Evolutionary conservation across 1,284 basidiomycete species (phyloP), one percentile per base, ranked within the genome.

Genomic region (Hemileia vastatrix): DNA sequence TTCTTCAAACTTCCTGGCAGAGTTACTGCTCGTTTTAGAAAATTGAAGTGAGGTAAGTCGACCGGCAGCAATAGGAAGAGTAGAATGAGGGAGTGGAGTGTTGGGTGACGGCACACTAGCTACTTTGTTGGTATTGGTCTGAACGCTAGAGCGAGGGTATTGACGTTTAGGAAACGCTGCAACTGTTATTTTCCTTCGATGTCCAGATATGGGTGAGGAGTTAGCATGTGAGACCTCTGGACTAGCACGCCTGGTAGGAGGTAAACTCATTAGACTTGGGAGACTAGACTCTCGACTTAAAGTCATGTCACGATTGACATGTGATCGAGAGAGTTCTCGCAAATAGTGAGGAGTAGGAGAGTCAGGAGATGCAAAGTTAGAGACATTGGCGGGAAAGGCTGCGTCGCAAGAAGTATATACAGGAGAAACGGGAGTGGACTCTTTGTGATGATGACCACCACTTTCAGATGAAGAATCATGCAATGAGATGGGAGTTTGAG

Each of bases 211-310:
- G 24, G 48, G 15, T 24, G 48, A 50, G 48, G 11, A 19, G 11
- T 21, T 15, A 18, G 44, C n/a, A n/a, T n/a, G n/a, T n/a, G n/a
- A n/a, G 13, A 23, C 50, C 23, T 62, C 59, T 15, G 59, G 59
- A 33, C 59, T 62, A 36, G 53, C 47, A 23, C 52, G 59, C 15
- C 59, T 40, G 31, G 59, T 62, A 31, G 18, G 31, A 43, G 59
- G 59, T 53, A 62, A 54, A 43, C 59, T 62, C 59, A 62, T 62
- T 51, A 62, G 54, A 23, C 59, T 62, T n/a, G 59, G 59, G 1
- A 62, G 44, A 43, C 59, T 62, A 5, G 59, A 47, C 43, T 62
- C 59, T 13, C 59, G 59, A 40, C 59, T 62, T 24, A 62, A n/a
- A n/a, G n/a, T n/a, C n/a, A n/a, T n/a, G n/a, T n/a, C n/a, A n/a